phyloP scores from a whole-genome alignment of 1,139 yeast species.

The Geotrichum bryndzae region DNA sequence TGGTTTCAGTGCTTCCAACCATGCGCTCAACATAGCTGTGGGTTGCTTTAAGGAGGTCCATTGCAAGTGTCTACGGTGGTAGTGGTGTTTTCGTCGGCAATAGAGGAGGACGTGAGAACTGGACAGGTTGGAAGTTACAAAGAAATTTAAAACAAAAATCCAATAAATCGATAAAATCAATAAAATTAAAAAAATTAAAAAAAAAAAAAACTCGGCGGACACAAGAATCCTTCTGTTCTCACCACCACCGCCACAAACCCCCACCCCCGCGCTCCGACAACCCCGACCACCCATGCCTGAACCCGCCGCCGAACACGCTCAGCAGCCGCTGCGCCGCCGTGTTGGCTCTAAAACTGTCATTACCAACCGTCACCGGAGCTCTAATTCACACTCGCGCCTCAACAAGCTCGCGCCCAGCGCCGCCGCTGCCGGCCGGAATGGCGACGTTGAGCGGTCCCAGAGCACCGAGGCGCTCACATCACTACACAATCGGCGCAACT shows the following conservation, averaged over 20 bases:
- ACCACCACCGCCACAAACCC: not conserved
- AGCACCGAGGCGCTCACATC: slow-evolving; percentile 12
- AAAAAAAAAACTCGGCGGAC: not conserved
- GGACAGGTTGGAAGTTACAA: not conserved
- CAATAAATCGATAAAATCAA: no score
- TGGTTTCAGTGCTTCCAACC: slow-evolving; percentile 31
- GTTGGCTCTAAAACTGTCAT: slow-evolving; percentile 6
- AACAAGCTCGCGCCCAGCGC: slow-evolving; percentile 8
- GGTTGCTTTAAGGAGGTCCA: slow-evolving; percentile 51
- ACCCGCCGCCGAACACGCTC: not conserved
- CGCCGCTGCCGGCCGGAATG: not conserved
- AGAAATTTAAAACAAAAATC: no score
- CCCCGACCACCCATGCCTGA: slow-evolving; percentile 7
- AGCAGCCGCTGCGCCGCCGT: slow-evolving; percentile 6
- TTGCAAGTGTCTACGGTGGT: slow-evolving; percentile 22
- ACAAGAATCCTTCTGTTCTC: not conserved
- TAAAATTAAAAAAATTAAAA: no score
- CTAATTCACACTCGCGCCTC: slow-evolving; percentile 12
- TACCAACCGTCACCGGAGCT: slow-evolving; percentile 8
- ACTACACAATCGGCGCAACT: not conserved
- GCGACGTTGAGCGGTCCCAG: slow-evolving; percentile 4
- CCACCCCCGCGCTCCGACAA: not conserved
- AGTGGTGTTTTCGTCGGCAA: not conserved
- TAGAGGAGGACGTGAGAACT: not conserved
- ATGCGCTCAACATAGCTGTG: slow-evolving; percentile 47